A percentile compares a stretch with the other conserved stretches of the same genome.
phyloP scores from a whole-genome alignment of 1,139 yeast genomes.

The Suhomyces bolitotheri region DNA sequence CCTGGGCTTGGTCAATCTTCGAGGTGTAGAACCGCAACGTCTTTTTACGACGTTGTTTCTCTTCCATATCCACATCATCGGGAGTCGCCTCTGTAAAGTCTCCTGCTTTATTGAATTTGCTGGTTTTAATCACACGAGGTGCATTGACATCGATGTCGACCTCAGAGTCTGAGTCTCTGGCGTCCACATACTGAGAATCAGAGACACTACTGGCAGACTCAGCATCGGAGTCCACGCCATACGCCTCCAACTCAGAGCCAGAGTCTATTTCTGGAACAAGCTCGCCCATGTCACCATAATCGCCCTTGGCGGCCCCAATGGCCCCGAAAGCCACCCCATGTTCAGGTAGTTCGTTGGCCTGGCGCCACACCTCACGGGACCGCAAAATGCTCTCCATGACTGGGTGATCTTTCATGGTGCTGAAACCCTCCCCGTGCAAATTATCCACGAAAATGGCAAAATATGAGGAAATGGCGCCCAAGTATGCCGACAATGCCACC shows the following conservation, averaged over 20 bases:
- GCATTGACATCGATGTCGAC: slow-evolving; percentile 50
- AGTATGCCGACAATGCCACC: slow-evolving; percentile 72
- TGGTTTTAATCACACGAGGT: slow-evolving; percentile 46
- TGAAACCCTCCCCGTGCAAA: slow-evolving; percentile 54
- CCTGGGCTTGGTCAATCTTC: slow-evolving; percentile 81
- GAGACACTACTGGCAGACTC: slow-evolving; percentile 22
- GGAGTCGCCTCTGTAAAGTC: slow-evolving; percentile 71
- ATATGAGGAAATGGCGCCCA: slow-evolving; percentile 73
- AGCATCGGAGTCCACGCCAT: slow-evolving; percentile 15
- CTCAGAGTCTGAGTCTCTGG: slow-evolving; percentile 11
- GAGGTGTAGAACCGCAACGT: slow-evolving; percentile 94
- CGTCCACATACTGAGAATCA: slow-evolving; percentile 15
- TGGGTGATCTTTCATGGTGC: slow-evolving; percentile 77
- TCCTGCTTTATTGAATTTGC: slow-evolving; percentile 26
- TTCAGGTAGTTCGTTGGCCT: slow-evolving; percentile 55
- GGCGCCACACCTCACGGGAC: slow-evolving; percentile 88
- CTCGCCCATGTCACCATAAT: background rate
- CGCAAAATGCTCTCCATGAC: slow-evolving; percentile 84
- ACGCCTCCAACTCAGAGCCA: slow-evolving; percentile 1
- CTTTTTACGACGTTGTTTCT: slow-evolving; percentile 77
- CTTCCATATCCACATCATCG: slow-evolving; percentile 79
- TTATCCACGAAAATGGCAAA: slow-evolving; percentile 68
- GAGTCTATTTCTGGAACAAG: too few species aligned
- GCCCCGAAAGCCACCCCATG: background rate
- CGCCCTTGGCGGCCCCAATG: background rate